A percentile compares a stretch with the other conserved stretches of the same genome.
phyloP scores from a whole-genome alignment of 1,284 basidiomycete species.

The Amylostereum areolatum region DNA sequence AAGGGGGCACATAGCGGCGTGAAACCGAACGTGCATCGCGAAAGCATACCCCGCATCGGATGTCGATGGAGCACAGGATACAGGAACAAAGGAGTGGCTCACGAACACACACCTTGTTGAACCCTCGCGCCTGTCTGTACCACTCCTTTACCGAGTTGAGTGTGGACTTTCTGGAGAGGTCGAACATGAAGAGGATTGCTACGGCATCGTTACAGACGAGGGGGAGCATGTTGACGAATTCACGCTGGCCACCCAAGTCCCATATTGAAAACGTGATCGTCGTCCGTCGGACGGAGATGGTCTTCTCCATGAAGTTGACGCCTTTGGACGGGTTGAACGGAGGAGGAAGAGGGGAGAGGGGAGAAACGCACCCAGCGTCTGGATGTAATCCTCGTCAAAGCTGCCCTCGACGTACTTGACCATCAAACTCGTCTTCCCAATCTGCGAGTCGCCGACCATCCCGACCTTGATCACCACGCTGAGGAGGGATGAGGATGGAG shows the following conservation, averaged over 20 bases:
- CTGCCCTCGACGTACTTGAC: conserved; percentile 97
- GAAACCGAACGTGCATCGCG: not conserved
- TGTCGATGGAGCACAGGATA: too few species aligned
- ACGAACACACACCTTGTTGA: conserved; percentile 78
- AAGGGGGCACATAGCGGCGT: not conserved
- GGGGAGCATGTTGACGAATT: conserved; percentile 98
- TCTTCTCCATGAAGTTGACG: conserved; percentile 99
- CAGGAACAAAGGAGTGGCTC: not conserved
- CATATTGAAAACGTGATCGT: conserved; percentile 99
- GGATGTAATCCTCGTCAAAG: conserved; percentile 98
- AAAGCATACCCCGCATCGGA: too few species aligned
- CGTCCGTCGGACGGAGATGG: conserved; percentile 93
- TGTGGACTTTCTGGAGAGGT: conserved; percentile 93
- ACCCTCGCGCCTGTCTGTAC: conserved; percentile 97
- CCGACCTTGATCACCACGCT: conserved; percentile 97
- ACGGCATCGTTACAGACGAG: conserved; percentile 98
- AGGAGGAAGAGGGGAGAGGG: conserved; percentile 1
- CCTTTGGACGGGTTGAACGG: conserved; percentile 37
- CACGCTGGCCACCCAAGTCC: conserved; percentile 96
- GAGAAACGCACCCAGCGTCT: conserved; percentile 77
- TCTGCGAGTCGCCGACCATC: conserved; percentile 98
- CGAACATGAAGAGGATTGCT: conserved; percentile 99
- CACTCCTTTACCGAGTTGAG: conserved; percentile 98
- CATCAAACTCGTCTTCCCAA: conserved; percentile 98
- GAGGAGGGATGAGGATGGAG: conserved; percentile 9